phyloP scores from a whole-genome alignment of 2,329 filamentous ascomycete genomes.

The Botrytis cinerea region DNA sequence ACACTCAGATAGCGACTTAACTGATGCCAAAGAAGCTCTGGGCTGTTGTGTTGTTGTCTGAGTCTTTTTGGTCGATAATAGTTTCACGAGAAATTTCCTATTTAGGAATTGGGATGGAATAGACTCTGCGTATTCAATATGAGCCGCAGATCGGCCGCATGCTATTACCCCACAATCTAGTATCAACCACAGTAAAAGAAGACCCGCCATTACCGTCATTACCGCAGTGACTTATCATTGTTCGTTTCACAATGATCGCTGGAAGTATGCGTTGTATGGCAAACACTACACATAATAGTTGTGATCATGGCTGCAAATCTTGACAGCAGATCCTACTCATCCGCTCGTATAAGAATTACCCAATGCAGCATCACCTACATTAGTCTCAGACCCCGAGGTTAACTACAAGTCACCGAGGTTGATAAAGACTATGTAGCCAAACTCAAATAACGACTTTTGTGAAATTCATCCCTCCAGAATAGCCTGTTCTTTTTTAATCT shows the following conservation, averaged over 20 bases:
- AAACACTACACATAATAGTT: not conserved
- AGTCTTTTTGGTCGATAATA: not conserved
- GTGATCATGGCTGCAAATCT: not conserved
- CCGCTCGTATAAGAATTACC: not conserved
- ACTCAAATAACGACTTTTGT: not conserved
- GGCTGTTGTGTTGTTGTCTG: not conserved
- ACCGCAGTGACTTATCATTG: not conserved
- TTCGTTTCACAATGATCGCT: not conserved
- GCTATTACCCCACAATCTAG: not conserved
- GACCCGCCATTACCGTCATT: not conserved
- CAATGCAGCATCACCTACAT: not conserved
- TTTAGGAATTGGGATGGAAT: not conserved
- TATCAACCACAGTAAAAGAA: not conserved
- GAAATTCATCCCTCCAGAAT: not conserved
- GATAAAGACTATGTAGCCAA: not conserved
- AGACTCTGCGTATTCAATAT: not conserved
- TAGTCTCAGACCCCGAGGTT: not conserved
- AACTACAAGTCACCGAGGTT: not conserved
- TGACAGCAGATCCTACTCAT: not conserved
- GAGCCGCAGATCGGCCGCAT: not conserved
- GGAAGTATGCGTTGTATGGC: not conserved
- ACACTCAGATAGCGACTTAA: not conserved
- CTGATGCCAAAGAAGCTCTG: not conserved
- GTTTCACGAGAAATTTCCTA: constrained; percentile 8
- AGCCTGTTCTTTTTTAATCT: not conserved